Evolutionary conservation across 202 grass and related monocot species (phyloP), one percentile per base, ranked within the genome.

Genomic region (Schoenoplectus tabernaemontani): DNA sequence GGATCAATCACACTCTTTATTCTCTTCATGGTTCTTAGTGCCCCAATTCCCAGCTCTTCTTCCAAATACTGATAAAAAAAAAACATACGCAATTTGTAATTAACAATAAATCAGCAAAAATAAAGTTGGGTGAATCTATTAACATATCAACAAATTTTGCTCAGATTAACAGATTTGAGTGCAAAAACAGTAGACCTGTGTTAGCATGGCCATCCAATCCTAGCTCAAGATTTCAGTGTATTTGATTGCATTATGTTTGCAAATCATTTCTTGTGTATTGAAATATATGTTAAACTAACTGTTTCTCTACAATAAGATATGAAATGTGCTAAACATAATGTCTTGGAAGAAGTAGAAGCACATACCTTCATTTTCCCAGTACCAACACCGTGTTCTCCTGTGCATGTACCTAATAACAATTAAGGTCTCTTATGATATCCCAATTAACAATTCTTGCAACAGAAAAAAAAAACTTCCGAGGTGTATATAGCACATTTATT

Each of bases 311-410:
- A 10, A 65, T 9, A 15, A 75, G 32, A 46, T 48, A 59, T 46
- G 19, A 17, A 42, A 85, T 62, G 37, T 67, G 60, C 12, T 42
- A 61, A 4, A 43, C 48, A 13, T 26, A 50, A 38, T 39, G 61
- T 23, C 65, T n/a, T n/a, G n/a, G n/a, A n/a, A n/a, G n/a, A 47
- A 32, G 42, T 23, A 44, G 9, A 57, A 77, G 76, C 11, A 81
- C 80, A 70, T 92, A 88, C 95, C 95, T 98, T 98, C 96, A 95
- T 95, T 89, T 98, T 98, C 59, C 96, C 96, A 0, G 96, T 95
- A 66, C 96, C 89, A 62, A 98, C 91, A 72, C 96, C 91, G 67
- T 98, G 96, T 83, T 98, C 96, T 88, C 96, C 96, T 34, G 96
- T 92, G 82, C 91, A 98, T 57, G 96, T 95, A 80, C 94, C 94